Conservation (phyloP, 495 filamentous ascomycete species). For the Penicillium ochrochloron region DNA sequence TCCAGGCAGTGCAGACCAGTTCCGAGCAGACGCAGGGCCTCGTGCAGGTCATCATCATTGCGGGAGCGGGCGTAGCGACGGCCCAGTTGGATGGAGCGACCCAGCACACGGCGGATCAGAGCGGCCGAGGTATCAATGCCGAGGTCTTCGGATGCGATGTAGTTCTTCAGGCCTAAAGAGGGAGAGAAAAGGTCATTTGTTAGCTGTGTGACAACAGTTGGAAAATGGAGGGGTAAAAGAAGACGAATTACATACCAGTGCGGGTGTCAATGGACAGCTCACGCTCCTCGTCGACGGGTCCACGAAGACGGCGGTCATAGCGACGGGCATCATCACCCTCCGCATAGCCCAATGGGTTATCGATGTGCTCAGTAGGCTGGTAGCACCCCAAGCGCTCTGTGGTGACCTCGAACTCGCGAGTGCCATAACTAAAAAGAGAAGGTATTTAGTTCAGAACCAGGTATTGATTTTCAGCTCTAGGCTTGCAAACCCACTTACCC, state of each 20-base stretch:
- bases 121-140: constrained; percentile 77
- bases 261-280: constrained; percentile 77
- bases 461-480: neutral
- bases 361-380: constrained; percentile 85
- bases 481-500: constrained; percentile 29
- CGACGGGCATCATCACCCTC: constrained; percentile 84
- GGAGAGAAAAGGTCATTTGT: neutral
- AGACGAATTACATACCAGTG: constrained; percentile 45
- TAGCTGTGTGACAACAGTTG: constrained; percentile 3
- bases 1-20: constrained; percentile 91
- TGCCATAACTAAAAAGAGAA: constrained; percentile 65
- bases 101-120: constrained; percentile 73
- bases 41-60: constrained; percentile 76
- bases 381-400: constrained; percentile 86
- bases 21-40: constrained; percentile 81
- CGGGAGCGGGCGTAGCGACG: constrained; percentile 65
- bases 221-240: neutral
- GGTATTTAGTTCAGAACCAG: constrained; percentile 37
- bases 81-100: constrained; percentile 71
- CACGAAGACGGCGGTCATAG: constrained; percentile 78
- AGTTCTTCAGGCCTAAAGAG: constrained; percentile 79
- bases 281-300: constrained; percentile 74
- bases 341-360: constrained; percentile 78
- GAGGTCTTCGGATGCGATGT: constrained; percentile 80
- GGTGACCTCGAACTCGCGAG: constrained; percentile 89